These are phyloP conservation scores for Codiaeum variegatum DNA, from an alignment of 441 rosid genomes.

Conservation along the genomic window DNA sequence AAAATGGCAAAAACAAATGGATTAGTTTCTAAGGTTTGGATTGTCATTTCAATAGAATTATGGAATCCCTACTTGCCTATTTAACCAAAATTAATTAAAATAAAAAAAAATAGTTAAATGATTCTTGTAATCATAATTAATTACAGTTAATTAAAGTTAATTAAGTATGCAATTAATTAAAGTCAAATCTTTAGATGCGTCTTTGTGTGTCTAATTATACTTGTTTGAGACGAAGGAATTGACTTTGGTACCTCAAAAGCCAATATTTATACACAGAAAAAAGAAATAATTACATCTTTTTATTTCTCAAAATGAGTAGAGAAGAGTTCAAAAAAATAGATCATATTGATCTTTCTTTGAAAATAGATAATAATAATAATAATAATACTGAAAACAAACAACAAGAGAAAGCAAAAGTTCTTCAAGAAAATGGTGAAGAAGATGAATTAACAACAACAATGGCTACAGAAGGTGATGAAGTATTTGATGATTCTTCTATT, in stretches of 20 bases:
- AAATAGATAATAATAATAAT: too few relatives aligned
- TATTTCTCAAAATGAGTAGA: not conserved
- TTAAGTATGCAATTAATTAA: slow-evolving; percentile 34
- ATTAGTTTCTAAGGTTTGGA: not conserved
- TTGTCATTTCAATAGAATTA: not conserved
- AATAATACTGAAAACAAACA: slow-evolving; percentile 10
- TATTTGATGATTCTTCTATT: slow-evolving; percentile 14
- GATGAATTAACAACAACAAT: slow-evolving; percentile 14
- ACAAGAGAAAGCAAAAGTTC: slow-evolving; percentile 15
- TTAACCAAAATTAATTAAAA: not conserved
- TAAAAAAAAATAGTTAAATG: slow-evolving; percentile 4
- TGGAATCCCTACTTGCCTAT: not conserved
- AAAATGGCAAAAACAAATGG: not conserved
- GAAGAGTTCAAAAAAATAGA: slow-evolving; percentile 31
- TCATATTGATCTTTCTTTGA: slow-evolving; percentile 58
- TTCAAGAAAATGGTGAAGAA: slow-evolving; percentile 5
- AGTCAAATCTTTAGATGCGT: slow-evolving; percentile 81
- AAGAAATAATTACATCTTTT: not conserved
- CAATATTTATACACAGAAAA: slow-evolving; percentile 21
- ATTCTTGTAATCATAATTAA: slow-evolving; percentile 11
- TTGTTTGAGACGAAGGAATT: slow-evolving; percentile 51
- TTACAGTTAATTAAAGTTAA: slow-evolving; percentile 28
- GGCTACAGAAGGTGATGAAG: slow-evolving; percentile 18
- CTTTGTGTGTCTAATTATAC: slow-evolving; percentile 43
- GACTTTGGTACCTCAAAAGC: slow-evolving; percentile 68